Base-by-base conservation (phyloP, 2,329 filamentous ascomycete genomes). In the Tolypocladium cylindrosporum region DNA sequence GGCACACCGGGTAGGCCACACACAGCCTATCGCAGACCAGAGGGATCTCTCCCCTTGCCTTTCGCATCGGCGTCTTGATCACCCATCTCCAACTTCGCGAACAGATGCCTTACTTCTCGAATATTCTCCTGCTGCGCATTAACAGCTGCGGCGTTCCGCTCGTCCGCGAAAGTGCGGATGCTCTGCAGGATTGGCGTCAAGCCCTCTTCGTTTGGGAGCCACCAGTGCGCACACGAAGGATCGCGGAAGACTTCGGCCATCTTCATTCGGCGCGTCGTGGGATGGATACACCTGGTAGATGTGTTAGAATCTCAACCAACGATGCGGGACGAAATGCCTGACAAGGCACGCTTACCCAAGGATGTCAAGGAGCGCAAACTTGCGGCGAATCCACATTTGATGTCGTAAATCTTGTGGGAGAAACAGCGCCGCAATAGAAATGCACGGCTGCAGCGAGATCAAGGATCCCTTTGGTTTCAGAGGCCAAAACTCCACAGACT, bases 141-240 rank as follows among this genome's bases (percentile, higher is more conserved):
- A n/a, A 78, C 76, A 0, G 81, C 82, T 24, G 77, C 83, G 9
- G 81, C 76, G 60, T 84, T 89, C 54, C 90, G 83, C 62, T 94
- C 90, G 64, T 90, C 86, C 36, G 91, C 90, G 72, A 96, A 92
- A 48, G 84, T 82, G 24, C 92, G 87, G 61, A 96, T 86, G 57
- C 83, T 87, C 55, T 86, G 86, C 57, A 97, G 79, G 48, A 95
- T 83, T 0, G 83, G 82, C 13, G 83, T 87, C 65, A 89, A 89
- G 1, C 83, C 85, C 74, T 93, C 88, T 61, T 90, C 84, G 69
- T 94, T 82, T 2, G 91, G 90, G 3, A 97, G 81, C 94, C 94
- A 99, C 90, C 91, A 97, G 58, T 87, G 80, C 51, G 83, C 83
- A 56, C 91, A 84, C 24, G 86, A 84, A 16, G 84, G 80, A 50